Evolutionary conservation across 768 basidiomycete species (phyloP).

Genomic region (Phlegmacium glaucopus): DNA sequence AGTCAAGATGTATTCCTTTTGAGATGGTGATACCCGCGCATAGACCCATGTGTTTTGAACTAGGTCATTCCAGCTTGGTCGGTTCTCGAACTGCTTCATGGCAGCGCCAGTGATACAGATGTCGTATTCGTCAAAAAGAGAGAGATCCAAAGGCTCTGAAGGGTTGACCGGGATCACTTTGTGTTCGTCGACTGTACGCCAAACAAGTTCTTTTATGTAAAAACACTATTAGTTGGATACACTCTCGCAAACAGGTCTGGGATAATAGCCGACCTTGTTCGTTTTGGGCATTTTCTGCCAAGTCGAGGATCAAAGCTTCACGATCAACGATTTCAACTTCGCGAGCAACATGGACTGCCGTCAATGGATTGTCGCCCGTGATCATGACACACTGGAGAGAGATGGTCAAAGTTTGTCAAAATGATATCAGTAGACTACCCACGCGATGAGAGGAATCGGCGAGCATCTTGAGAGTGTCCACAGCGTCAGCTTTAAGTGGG

Average conservation of each 20-base stretch:
- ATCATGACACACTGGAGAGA: conserved; percentile 94
- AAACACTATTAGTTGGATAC: neutral
- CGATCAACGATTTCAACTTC: conserved; percentile 98
- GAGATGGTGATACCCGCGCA: conserved; percentile 91
- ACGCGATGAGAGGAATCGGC: conserved; percentile 96
- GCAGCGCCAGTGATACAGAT: conserved; percentile 96
- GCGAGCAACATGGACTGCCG: conserved; percentile 91
- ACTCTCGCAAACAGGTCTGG: neutral
- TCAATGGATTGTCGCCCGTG: conserved; percentile 97
- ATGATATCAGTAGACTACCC: conserved; percentile 27
- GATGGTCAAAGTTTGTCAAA: neutral
- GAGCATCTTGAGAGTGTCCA: conserved; percentile 89
- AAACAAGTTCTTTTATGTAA: conserved; percentile 65
- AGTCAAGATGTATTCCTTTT: conserved; percentile 95
- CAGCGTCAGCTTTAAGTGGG: conserved; percentile 91
- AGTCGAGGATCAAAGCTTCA: conserved; percentile 88
- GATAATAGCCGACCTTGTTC: conserved; percentile 52
- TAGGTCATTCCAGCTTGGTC: conserved; percentile 71
- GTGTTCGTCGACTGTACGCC: conserved; percentile 92
- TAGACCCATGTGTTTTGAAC: conserved; percentile 98
- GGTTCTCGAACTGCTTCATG: conserved; percentile 79
- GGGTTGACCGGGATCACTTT: conserved; percentile 88
- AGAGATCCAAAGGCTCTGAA: conserved; percentile 67
- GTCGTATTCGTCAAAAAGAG: conserved; percentile 84
- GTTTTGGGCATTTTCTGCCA: conserved; percentile 73